Evolutionary conservation across 768 basidiomycete species (phyloP).

Genomic region (Lactarius pseudohatsudake): DNA sequence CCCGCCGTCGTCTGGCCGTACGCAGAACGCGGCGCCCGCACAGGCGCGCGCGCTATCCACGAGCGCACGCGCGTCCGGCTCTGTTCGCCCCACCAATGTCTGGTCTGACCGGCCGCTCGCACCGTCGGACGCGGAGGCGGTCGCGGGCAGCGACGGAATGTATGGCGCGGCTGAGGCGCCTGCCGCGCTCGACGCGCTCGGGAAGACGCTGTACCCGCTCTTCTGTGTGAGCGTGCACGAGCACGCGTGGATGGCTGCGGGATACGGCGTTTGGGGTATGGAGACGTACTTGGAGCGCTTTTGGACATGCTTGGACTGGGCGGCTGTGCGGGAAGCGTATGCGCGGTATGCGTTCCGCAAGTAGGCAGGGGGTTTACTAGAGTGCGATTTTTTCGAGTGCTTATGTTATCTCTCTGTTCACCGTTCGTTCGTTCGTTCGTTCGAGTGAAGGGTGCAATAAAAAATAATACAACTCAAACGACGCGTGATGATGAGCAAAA

Average conservation of each 20-base stretch:
- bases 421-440: not conserved
- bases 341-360: not conserved
- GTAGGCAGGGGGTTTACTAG: not conserved
- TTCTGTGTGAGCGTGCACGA: constrained; percentile 80
- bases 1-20: constrained; percentile 12
- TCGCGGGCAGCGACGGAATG: not conserved
- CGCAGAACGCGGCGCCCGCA: not conserved
- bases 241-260: constrained; percentile 82
- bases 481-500: too few relatives aligned
- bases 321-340: constrained; percentile 45
- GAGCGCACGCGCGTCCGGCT: not conserved
- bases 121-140: not conserved
- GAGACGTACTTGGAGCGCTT: constrained; percentile 82
- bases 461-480: not conserved
- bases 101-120: not conserved
- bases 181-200: constrained; percentile 36
- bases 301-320: constrained; percentile 84
- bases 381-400: not conserved
- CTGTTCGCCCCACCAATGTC: not conserved
- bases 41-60: constrained; percentile 24
- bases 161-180: not conserved
- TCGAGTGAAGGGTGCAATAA: not conserved
- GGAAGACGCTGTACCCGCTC: constrained; percentile 65
- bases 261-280: constrained; percentile 89
- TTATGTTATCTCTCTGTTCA: not conserved